These are phyloP conservation scores for Tetracentron sinense DNA, from an alignment of 164 flowering plant genomes.

Conservation along the genomic window DNA sequence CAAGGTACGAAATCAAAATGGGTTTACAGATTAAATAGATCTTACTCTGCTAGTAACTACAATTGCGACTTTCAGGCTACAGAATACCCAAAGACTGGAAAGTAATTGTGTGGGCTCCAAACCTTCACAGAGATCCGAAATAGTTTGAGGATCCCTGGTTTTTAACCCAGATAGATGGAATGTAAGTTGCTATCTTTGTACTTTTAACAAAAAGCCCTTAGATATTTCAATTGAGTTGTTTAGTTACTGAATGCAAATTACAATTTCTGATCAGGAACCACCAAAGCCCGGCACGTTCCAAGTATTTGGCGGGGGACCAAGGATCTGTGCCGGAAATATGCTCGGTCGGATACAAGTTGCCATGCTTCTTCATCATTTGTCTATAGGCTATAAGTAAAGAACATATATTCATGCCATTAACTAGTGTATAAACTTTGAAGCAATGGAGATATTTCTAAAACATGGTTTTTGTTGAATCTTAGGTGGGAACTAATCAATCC, in stretches of 20 bases:
- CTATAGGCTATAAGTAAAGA: constrained; percentile 44
- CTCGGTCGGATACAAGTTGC: constrained; percentile 41
- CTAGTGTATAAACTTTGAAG: neutral
- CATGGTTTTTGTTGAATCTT: neutral
- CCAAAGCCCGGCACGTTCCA: constrained; percentile 36
- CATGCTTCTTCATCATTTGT: constrained; percentile 42
- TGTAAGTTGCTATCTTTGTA: constrained; percentile 8
- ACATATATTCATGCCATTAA: neutral
- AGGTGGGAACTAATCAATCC: no score
- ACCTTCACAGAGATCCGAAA: constrained; percentile 47
- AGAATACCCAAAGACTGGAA: constrained; percentile 48
- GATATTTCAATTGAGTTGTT: no score
- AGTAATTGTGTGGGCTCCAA: constrained; percentile 33
- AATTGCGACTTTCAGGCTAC: constrained; percentile 18
- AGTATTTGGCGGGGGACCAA: constrained; percentile 48
- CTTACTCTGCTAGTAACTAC: neutral
- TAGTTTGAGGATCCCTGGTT: constrained; percentile 45
- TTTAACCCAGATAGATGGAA: no score
- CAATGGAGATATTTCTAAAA: neutral
- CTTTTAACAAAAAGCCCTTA: no score
- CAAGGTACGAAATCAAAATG: constrained; percentile 25
- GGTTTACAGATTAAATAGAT: neutral
- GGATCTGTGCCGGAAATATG: constrained; percentile 53
- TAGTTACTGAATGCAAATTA: no score
- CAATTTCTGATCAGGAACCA: constrained; percentile 25